Base-by-base conservation (phyloP, 306 rosid species). In the Citrullus mucosospermus region DNA sequence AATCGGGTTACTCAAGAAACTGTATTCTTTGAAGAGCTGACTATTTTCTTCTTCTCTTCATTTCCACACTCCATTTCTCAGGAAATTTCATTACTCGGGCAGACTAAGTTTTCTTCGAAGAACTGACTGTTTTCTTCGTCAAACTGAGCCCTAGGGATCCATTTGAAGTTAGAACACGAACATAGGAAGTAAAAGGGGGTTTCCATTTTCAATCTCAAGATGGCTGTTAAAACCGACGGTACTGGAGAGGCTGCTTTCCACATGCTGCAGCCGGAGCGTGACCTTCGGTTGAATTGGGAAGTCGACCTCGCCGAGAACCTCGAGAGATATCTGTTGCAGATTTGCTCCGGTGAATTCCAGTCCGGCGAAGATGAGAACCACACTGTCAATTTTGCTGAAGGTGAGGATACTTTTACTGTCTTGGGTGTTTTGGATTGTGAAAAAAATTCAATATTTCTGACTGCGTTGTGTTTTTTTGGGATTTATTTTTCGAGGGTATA, bases 281-380 rank as follows among this genome's bases (percentile, higher is more conserved):
- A 96, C 89, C 92, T 87, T 8, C 87, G 82, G 78, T 88, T 93
- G 44, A 96, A 96, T 78, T 96, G 99, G 99, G 99, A 93, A 82
- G 98, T 96, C 15, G 93, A 96, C 84, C 97, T 96, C 18, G 93
- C 94, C 63, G 85, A 85, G 78, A 93, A 93, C 67, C 96, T 92
- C 71, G 97, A 96, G 81, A 93, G 87, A 8, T 96, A 96, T 69
- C 56, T 96, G 66, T 81, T 90, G 60, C 91, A 91, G 88, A 92
- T 96, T 69, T 92, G 96, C 78, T 84, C 98, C 55, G 97, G 98
- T 36, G 97, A 91, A 75, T 83, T 95, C 38, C 81, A 79, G 59
- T 85, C 91, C 6, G 74, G 82, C 2, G 96, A 84, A 41, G 85
- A 90, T 34, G 97, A 88, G 58, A 88, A 84, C 28, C 89, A 48